A percentile compares a stretch with the other conserved stretches of the same genome.
phyloP scores from a whole-genome alignment of 306 rosid species.

The Casuarina glauca region DNA sequence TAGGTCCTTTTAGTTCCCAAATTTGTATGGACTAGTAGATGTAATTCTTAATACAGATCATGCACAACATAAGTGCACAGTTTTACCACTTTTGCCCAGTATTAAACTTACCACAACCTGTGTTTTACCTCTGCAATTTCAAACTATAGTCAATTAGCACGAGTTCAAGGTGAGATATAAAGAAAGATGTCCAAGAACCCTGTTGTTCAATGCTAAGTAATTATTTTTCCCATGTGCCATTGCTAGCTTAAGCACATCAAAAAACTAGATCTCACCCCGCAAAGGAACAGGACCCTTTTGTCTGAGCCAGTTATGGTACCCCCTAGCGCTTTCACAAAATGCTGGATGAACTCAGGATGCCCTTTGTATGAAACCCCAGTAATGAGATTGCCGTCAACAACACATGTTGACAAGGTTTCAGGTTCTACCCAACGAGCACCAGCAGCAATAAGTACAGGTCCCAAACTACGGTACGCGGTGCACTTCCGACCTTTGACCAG shows the following conservation, averaged over 20 bases:
- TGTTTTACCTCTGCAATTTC: not conserved
- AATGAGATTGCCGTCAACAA: slow-evolving; percentile 71
- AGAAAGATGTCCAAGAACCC: not conserved
- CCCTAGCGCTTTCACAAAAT: slow-evolving; percentile 73
- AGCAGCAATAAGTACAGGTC: slow-evolving; percentile 64
- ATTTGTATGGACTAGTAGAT: not conserved
- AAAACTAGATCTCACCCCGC: slow-evolving; percentile 64
- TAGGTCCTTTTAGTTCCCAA: not conserved
- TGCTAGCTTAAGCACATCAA: slow-evolving; percentile 4
- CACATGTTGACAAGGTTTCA: slow-evolving; percentile 49
- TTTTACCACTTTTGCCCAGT: not conserved
- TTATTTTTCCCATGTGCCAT: not conserved
- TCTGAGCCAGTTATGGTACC: slow-evolving; percentile 64
- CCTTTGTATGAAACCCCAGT: slow-evolving; percentile 56
- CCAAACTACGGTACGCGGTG: slow-evolving; percentile 55
- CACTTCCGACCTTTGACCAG: slow-evolving; percentile 60
- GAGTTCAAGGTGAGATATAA: not conserved
- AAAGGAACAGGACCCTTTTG: slow-evolving; percentile 71
- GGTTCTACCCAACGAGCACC: slow-evolving; percentile 93
- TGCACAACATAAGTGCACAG: not conserved
- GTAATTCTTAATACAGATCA: not conserved
- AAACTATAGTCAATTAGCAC: not conserved
- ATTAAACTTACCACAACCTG: too few relatives aligned
- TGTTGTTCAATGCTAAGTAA: not conserved
- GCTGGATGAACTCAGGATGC: slow-evolving; percentile 57